A percentile compares a stretch with the other conserved stretches of the same genome.
phyloP scores from a whole-genome alignment of 2,329 filamentous ascomycete genomes.

The Fragosphaeria purpurea region DNA sequence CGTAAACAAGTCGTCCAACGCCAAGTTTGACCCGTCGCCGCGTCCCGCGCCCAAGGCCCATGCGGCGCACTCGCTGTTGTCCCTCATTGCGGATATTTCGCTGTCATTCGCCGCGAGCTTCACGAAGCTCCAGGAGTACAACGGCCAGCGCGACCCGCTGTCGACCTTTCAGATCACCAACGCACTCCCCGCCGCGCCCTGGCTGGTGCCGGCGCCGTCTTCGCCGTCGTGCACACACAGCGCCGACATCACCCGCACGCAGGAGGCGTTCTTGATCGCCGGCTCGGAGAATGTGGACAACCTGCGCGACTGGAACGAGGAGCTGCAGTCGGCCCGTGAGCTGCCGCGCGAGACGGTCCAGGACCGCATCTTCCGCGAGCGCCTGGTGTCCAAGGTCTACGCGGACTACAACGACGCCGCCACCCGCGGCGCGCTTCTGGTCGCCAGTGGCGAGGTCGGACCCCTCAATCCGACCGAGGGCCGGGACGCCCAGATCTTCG shows the following conservation, averaged over 20 bases:
- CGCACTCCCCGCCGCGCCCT: conserved; percentile 82
- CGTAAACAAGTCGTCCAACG: conserved; percentile 91
- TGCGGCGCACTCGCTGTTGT: conserved; percentile 76
- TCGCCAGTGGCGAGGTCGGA: conserved; percentile 84
- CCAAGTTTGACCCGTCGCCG: conserved; percentile 87
- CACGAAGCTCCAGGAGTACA: conserved; percentile 69
- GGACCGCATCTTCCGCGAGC: conserved; percentile 90
- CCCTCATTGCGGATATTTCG: conserved; percentile 67
- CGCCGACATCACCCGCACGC: conserved; percentile 76
- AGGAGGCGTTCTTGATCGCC: conserved; percentile 83
- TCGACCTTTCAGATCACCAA: conserved; percentile 95
- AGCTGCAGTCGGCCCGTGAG: conserved; percentile 94
- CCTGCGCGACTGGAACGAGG: conserved; percentile 95
- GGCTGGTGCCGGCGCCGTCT: conserved; percentile 66
- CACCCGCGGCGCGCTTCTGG: conserved; percentile 79
- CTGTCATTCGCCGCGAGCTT: conserved; percentile 74
- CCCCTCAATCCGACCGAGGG: conserved; percentile 91
- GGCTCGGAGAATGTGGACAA: conserved; percentile 93
- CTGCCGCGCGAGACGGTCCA: conserved; percentile 88
- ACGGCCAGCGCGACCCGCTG: conserved; percentile 75
- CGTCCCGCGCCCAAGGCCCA: conserved; percentile 67
- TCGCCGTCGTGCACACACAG: conserved; percentile 61
- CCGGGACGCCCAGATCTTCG: conserved; percentile 91
- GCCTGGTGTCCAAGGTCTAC: conserved; percentile 88
- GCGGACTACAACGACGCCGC: conserved; percentile 97